Base-by-base conservation (phyloP, 148 eudicot genomes). In the Arbutus unedo region DNA sequence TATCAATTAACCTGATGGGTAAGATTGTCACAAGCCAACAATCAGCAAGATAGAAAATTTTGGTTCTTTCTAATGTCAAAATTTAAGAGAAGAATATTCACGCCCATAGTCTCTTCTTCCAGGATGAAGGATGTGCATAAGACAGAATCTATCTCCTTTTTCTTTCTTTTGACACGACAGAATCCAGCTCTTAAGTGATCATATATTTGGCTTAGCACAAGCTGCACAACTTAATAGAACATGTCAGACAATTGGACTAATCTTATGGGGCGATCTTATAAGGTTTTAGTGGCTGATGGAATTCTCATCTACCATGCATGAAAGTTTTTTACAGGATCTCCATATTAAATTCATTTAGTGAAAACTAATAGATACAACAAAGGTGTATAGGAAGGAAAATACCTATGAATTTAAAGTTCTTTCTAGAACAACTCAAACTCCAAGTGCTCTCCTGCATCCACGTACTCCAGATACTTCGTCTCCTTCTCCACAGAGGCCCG, bases 361-460 rank as follows among this genome's bases (percentile, higher is more conserved):
- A 11, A 11, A 73, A 62, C 16, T 80, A n/a, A 49, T 50, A 73
- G 73, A 25, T 76, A 64, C 81, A 74, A 75, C 75, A 76, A 48
- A 60, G 62, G 74, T 25, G 25, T 47, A 68, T 53, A 51, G 51
- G 53, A 16, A 48, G 50, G 50, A 49, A 60, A 82, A 44, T 48
- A 83, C 81, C 74, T 55, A 25, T n/a, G 83, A 51, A 11, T 54
- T 13, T 8, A 4, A 60, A 16, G 43, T 51, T 21, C 67, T 19
- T 44, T 45, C 47, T 91, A 89, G 83, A 91, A 91, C 88, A 89
- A 89, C 83, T 91, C 91, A 48, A 88, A 89, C 83, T 91, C 93
- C 77, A 91, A 84, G 82, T 85, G 88, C 86, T 91, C 88, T 81
- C 91, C 91, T 23, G 81, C 64, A 47, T 74, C 97, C 64, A 64